Evolutionary conservation across 1,284 basidiomycete genomes (phyloP).

Genomic region (Psilocybe mexicana): DNA sequence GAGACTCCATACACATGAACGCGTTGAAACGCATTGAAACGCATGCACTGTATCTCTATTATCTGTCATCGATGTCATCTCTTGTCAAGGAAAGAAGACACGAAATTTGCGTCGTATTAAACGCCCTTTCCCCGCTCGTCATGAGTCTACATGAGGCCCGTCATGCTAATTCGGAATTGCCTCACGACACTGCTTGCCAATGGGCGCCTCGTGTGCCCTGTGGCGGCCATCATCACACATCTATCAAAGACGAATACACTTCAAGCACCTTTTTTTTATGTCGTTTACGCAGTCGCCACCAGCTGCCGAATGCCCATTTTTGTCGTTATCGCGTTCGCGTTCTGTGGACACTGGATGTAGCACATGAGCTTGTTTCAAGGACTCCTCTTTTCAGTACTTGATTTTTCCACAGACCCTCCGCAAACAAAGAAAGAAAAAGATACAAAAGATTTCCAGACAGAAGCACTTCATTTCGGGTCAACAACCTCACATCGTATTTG

Average conservation of each 20-base stretch:
- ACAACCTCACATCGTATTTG: neutral
- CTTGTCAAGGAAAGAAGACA: neutral
- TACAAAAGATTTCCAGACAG: slow-evolving; percentile 13
- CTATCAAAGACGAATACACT: slow-evolving; percentile 1
- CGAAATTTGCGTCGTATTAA: neutral
- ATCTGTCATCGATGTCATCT: no score
- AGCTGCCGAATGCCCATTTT: neutral
- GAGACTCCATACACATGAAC: neutral
- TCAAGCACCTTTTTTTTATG: neutral
- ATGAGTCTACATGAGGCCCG: neutral
- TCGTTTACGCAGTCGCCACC: neutral
- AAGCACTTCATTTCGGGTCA: slow-evolving; percentile 23
- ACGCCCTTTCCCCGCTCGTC: slow-evolving; percentile 7
- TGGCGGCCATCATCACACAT: slow-evolving; percentile 4
- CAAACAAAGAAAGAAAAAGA: slow-evolving; percentile 6
- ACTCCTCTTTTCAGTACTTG: neutral
- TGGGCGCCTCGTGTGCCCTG: slow-evolving; percentile 7
- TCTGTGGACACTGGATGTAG: no score
- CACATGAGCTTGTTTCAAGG: neutral
- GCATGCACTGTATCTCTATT: neutral
- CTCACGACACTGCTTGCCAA: neutral
- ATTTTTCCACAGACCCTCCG: slow-evolving; percentile 10
- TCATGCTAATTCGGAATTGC: no score
- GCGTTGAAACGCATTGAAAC: neutral
- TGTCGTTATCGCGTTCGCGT: neutral